Evolutionary conservation across 2,329 filamentous ascomycete genomes (phyloP).

Genomic region (Tothia fuscella): DNA sequence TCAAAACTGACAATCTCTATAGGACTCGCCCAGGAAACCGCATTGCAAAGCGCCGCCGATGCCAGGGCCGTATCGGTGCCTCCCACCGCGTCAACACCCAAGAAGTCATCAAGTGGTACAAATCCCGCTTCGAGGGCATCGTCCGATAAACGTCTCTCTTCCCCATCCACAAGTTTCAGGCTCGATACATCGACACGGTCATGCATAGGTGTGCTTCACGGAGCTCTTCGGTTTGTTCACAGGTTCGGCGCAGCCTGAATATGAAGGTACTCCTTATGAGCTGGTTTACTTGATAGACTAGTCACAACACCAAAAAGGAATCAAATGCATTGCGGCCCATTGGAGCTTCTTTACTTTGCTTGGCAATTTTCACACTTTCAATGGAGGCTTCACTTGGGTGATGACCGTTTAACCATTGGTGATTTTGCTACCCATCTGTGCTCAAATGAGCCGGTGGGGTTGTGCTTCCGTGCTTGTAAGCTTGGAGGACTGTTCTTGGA

Average conservation of each 20-base stretch:
- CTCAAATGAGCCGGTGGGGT: too few species aligned
- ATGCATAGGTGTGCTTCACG: constrained; percentile 6
- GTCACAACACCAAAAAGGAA: constrained; percentile 25
- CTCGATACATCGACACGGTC: constrained; percentile 13
- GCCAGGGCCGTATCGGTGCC: constrained; percentile 74
- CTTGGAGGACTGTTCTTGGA: too few species aligned
- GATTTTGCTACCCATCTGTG: constrained; percentile 21
- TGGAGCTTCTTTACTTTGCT: constrained; percentile 28
- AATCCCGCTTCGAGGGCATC: constrained; percentile 93
- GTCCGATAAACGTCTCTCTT: constrained; percentile 69
- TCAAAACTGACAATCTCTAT: constrained; percentile 20
- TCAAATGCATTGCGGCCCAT: constrained; percentile 31
- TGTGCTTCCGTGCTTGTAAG: too few species aligned
- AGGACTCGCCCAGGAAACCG: constrained; percentile 95
- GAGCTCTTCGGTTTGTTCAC: constrained; percentile 20
- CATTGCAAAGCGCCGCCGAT: constrained; percentile 87
- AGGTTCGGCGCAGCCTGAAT: constrained; percentile 23
- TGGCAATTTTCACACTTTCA: constrained; percentile 34
- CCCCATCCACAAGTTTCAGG: too few species aligned
- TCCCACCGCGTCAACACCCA: constrained; percentile 86
- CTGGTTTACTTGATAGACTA: not conserved
- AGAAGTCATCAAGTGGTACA: constrained; percentile 98
- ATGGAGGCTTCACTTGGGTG: constrained; percentile 49
- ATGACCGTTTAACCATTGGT: constrained; percentile 47
- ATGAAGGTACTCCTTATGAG: constrained; percentile 19